These are phyloP conservation scores for Epichloe uncinata DNA, from an alignment of 2,329 filamentous ascomycete genomes.

Conservation along the genomic window DNA sequence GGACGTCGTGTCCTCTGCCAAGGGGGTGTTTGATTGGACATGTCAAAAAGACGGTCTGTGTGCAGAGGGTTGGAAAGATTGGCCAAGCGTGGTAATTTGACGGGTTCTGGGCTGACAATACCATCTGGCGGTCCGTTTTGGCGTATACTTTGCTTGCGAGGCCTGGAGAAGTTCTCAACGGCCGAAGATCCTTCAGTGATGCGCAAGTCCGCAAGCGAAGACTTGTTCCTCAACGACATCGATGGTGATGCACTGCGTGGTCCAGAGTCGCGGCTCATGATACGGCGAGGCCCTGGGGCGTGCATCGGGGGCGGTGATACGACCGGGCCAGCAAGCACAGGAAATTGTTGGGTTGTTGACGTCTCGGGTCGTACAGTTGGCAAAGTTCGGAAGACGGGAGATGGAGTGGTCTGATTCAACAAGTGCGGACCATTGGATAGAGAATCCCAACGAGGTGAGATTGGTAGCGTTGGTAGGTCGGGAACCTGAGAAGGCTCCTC, in stretches of 20 bases:
- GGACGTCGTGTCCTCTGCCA: constrained; percentile 33
- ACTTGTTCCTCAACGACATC: constrained; percentile 17
- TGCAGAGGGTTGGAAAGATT: constrained; percentile 10
- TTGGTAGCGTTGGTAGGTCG: constrained; percentile 21
- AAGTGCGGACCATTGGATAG: constrained; percentile 17
- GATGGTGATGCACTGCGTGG: constrained; percentile 18
- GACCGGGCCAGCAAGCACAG: neutral
- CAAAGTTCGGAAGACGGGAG: neutral
- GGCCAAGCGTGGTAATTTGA: constrained; percentile 14
- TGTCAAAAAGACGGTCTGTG: constrained; percentile 19
- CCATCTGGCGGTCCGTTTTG: constrained; percentile 18
- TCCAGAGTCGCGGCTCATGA: constrained; percentile 5
- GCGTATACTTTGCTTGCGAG: constrained; percentile 39
- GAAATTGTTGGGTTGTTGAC: neutral
- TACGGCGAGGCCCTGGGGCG: constrained; percentile 7
- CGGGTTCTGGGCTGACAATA: constrained; percentile 15
- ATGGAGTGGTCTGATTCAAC: constrained; percentile 7
- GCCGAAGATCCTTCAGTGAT: constrained; percentile 21
- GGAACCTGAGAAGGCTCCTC: constrained; percentile 9
- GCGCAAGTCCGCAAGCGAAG: constrained; percentile 21
- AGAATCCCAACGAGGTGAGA: constrained; percentile 33
- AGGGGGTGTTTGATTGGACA: constrained; percentile 16
- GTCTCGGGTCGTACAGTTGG: constrained; percentile 3
- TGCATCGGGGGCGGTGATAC: constrained; percentile 5
- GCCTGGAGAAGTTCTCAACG: constrained; percentile 47